These are phyloP conservation scores for Trifolium repens DNA, from an alignment of 306 rosid genomes.

Conservation along the genomic window DNA sequence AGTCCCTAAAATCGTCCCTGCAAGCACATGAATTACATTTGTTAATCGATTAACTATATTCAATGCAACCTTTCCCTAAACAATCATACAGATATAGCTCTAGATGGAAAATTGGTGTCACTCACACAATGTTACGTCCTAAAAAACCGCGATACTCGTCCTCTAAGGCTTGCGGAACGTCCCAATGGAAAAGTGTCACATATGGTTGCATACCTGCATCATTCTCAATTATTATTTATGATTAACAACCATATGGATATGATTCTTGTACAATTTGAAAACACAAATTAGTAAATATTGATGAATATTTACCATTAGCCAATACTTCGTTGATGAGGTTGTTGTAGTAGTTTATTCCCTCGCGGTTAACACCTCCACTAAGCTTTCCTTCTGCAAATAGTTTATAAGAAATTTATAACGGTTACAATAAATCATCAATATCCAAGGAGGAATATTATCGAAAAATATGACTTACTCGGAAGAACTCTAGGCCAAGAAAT, in stretches of 20 bases:
- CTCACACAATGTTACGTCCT: constrained; percentile 46
- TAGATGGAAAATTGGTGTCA: background rate
- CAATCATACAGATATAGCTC: background rate
- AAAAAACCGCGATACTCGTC: constrained; percentile 63
- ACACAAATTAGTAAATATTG: background rate
- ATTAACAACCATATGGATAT: background rate
- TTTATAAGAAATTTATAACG: background rate
- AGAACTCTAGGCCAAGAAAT: constrained; percentile 75
- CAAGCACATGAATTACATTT: background rate
- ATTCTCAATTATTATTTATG: background rate
- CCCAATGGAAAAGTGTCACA: constrained; percentile 73
- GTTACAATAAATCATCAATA: background rate
- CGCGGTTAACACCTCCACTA: constrained; percentile 60
- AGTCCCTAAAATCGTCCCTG: constrained; percentile 42
- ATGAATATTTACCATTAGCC: constrained; percentile 36
- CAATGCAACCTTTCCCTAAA: background rate
- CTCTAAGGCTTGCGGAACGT: constrained; percentile 62
- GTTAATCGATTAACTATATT: background rate
- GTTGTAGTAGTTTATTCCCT: constrained; percentile 64
- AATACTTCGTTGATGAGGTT: constrained; percentile 60
- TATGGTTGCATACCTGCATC: constrained; percentile 54
- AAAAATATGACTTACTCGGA: constrained; percentile 56
- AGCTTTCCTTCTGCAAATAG: constrained; percentile 53
- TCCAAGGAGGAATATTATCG: background rate
- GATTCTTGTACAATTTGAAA: background rate